phyloP scores from a whole-genome alignment of 768 basidiomycete genomes.

The Gymnopilus dilepis region DNA sequence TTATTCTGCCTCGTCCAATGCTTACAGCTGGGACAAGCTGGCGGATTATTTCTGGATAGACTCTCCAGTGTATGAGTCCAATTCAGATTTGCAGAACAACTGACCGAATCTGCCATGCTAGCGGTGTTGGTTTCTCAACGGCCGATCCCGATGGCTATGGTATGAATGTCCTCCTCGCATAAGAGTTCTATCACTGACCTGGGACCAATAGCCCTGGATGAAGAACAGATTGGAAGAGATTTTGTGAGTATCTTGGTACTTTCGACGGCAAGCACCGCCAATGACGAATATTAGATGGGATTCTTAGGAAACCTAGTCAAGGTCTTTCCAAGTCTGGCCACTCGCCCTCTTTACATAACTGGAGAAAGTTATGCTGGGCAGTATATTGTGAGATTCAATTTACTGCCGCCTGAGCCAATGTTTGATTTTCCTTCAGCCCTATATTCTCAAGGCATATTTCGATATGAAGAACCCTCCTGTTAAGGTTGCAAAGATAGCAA shows the following conservation, averaged over 20 bases:
- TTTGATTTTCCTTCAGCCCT: conserved; percentile 51
- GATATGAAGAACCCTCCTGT: conserved; percentile 67
- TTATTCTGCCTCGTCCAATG: conserved; percentile 54
- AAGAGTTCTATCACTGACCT: background rate
- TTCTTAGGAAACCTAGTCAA: conserved; percentile 75
- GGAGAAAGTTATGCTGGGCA: conserved; percentile 81
- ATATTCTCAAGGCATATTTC: conserved; percentile 78
- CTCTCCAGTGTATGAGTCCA: conserved; percentile 60
- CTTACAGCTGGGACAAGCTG: conserved; percentile 61
- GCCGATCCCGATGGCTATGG: conserved; percentile 66
- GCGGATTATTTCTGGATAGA: conserved; percentile 79
- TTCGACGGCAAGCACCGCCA: background rate
- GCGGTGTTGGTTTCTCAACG: conserved; percentile 67
- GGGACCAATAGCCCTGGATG: conserved; percentile 50
- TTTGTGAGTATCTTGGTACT: conserved; percentile 44
- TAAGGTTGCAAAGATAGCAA: conserved; percentile 67
- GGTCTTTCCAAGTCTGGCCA: conserved; percentile 72
- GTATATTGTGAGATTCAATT: conserved; percentile 58
- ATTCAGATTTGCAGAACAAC: background rate
- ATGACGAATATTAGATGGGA: conserved; percentile 54
- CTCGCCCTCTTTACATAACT: conserved; percentile 67
- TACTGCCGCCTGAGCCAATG: background rate
- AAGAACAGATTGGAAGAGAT: conserved; percentile 68
- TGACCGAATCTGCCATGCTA: conserved; percentile 7
- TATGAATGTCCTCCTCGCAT: conserved; percentile 31